phyloP scores from a whole-genome alignment of 2,329 filamentous ascomycete species.

The Anthostomella pinea region DNA sequence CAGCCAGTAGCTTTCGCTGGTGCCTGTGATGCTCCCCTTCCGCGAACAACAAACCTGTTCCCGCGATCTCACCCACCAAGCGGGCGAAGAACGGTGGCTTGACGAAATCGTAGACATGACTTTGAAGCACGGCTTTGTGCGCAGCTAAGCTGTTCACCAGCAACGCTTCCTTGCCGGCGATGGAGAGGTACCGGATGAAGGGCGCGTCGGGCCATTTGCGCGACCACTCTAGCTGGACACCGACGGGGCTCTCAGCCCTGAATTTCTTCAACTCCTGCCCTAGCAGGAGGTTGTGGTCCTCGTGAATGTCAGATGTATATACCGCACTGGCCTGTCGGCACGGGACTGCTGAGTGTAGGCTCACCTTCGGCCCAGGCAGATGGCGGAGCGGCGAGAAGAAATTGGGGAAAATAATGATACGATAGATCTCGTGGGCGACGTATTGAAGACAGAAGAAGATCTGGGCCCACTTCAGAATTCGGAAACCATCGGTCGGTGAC shows the following conservation, averaged over 20 bases:
- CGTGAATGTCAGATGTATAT: too few species aligned
- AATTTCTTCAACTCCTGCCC: conserved; percentile 39
- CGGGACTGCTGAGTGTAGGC: neutral
- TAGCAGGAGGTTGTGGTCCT: conserved; percentile 39
- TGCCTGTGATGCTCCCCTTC: conserved; percentile 35
- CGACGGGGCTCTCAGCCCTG: conserved; percentile 25
- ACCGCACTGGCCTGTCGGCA: too few species aligned
- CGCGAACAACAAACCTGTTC: conserved; percentile 35
- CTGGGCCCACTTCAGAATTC: conserved; percentile 2
- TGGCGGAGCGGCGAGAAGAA: conserved; percentile 42
- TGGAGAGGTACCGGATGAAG: conserved; percentile 38
- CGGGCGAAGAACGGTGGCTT: conserved; percentile 35
- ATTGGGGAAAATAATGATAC: conserved; percentile 40
- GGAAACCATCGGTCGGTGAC: too few species aligned
- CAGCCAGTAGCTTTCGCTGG: conserved; percentile 33
- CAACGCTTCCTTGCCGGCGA: conserved; percentile 36
- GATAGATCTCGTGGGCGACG: conserved; percentile 31
- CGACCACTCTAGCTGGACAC: conserved; percentile 32
- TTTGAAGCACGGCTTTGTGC: conserved; percentile 37
- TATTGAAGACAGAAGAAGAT: conserved; percentile 16
- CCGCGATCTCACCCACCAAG: conserved; percentile 35
- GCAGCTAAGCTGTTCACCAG: conserved; percentile 36
- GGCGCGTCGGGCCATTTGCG: conserved; percentile 32
- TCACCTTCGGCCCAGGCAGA: conserved; percentile 43
- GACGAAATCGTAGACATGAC: conserved; percentile 37